These are phyloP conservation scores for Trypanosoma vivax DNA, from an alignment of 208 protist species.

Conservation along the genomic window DNA sequence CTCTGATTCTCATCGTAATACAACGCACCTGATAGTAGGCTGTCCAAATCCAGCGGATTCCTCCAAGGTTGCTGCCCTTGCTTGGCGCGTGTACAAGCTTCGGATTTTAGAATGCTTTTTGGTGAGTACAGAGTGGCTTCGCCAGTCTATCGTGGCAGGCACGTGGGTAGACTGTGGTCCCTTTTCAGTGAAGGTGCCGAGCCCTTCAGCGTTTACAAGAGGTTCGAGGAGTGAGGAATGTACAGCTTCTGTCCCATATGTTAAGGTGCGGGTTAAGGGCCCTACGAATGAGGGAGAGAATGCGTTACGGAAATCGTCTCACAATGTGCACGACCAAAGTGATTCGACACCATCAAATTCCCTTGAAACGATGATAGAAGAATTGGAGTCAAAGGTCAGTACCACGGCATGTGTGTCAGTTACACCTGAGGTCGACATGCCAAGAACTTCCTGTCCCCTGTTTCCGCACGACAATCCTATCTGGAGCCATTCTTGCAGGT, in stretches of 20 bases:
- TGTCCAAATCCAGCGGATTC: conserved; percentile 6
- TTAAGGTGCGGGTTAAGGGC: not conserved
- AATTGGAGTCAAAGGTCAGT: conserved; percentile 15
- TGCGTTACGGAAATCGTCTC: conserved; percentile 2
- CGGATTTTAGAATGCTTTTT: conserved; percentile 28
- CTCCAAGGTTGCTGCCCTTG: conserved; percentile 31
- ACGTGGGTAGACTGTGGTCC: conserved; percentile 43
- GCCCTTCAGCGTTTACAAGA: conserved; percentile 17
- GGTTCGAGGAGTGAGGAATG: not conserved
- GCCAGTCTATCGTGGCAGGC: conserved; percentile 27
- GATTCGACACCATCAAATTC: conserved; percentile 17
- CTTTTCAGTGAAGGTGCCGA: conserved; percentile 32
- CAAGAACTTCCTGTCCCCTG: not conserved
- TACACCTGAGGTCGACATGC: not conserved
- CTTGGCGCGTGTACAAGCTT: conserved; percentile 7
- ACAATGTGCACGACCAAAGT: not conserved
- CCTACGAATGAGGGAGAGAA: conserved; percentile 4
- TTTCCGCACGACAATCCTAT: too few species aligned
- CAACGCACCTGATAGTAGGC: conserved; percentile 49
- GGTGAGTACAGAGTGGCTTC: conserved; percentile 48
- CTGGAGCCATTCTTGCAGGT: too few species aligned
- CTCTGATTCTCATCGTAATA: conserved; percentile 10
- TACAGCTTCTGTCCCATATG: not conserved
- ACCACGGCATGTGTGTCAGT: not conserved
- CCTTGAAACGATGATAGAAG: conserved; percentile 23